These are phyloP conservation scores for Sporothrix pallida DNA, from an alignment of 2,329 filamentous ascomycete species.

Conservation along the genomic window DNA sequence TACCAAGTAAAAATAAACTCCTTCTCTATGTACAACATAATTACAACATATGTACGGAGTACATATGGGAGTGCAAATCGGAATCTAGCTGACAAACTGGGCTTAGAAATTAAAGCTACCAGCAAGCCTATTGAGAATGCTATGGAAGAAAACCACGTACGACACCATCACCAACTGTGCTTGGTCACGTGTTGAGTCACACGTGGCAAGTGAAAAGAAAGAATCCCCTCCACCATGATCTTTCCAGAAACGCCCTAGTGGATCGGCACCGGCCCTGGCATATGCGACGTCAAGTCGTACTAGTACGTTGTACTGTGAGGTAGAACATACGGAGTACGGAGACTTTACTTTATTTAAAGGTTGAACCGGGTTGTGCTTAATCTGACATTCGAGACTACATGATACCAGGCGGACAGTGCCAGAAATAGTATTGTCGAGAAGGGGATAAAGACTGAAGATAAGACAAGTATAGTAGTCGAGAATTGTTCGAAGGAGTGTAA, in stretches of 20 bases:
- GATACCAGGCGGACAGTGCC: background rate
- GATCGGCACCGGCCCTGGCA: slow-evolving; percentile 15
- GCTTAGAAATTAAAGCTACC: slow-evolving; percentile 14
- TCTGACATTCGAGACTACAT: too few species aligned
- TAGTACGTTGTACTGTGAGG: too few species aligned
- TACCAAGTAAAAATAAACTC: too few species aligned
- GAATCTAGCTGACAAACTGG: slow-evolving; percentile 1
- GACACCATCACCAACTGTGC: background rate
- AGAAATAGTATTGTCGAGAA: too few species aligned
- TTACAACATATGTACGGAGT: background rate
- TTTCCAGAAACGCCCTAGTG: slow-evolving; percentile 19
- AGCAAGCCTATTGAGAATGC: slow-evolving; percentile 10
- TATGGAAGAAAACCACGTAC: background rate
- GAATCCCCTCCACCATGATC: background rate
- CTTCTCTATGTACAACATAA: background rate
- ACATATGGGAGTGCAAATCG: too few species aligned
- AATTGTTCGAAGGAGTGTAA: too few species aligned
- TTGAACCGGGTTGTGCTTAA: background rate
- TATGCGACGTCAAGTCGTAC: background rate
- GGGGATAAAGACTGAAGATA: too few species aligned
- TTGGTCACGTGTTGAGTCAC: slow-evolving; percentile 9
- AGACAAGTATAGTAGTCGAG: too few species aligned
- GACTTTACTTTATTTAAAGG: background rate
- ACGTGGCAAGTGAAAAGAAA: background rate
- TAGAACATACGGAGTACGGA: background rate